phyloP scores from a whole-genome alignment of 164 flowering plant species.

The Tetracentron sinense region DNA sequence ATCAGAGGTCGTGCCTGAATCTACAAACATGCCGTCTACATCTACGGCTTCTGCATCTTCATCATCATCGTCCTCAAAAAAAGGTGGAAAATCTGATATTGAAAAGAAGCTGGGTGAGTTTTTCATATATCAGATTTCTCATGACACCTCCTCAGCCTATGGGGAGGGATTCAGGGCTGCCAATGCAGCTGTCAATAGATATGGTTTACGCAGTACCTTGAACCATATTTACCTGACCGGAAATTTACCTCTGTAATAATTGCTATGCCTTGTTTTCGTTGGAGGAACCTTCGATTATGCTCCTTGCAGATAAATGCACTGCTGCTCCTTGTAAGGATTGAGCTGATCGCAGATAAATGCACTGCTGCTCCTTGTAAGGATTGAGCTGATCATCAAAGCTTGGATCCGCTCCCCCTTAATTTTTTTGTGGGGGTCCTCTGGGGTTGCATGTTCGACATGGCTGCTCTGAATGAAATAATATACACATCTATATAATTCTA shows the following conservation, averaged over 20 bases:
- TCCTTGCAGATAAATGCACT: too few relatives aligned
- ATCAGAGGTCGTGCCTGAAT: conserved; percentile 71
- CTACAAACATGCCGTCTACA: conserved; percentile 52
- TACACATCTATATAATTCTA: not conserved
- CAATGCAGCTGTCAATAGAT: conserved; percentile 72
- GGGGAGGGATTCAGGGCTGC: conserved; percentile 91
- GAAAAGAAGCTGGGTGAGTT: conserved; percentile 84
- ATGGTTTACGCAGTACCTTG: conserved; percentile 73
- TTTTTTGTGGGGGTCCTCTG: conserved; percentile 22
- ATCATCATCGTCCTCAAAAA: conserved; percentile 56
- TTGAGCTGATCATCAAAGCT: conserved; percentile 23
- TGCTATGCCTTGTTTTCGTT: conserved; percentile 1
- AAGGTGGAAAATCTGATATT: conserved; percentile 57
- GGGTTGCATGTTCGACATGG: conserved; percentile 8
- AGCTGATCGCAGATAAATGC: not conserved
- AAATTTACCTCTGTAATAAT: conserved; percentile 41
- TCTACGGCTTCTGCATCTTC: conserved; percentile 60
- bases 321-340: too few relatives aligned
- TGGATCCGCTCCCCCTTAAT: conserved; percentile 26
- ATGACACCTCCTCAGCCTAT: conserved; percentile 84
- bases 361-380: conserved; percentile 19
- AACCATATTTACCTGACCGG: conserved; percentile 80
- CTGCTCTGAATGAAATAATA: conserved; percentile 14
- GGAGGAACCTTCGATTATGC: not conserved
- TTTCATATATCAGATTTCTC: conserved; percentile 81